These are phyloP conservation scores for Pythium dissimile DNA, from an alignment of 352 stramenopile species.

Conservation along the genomic window DNA sequence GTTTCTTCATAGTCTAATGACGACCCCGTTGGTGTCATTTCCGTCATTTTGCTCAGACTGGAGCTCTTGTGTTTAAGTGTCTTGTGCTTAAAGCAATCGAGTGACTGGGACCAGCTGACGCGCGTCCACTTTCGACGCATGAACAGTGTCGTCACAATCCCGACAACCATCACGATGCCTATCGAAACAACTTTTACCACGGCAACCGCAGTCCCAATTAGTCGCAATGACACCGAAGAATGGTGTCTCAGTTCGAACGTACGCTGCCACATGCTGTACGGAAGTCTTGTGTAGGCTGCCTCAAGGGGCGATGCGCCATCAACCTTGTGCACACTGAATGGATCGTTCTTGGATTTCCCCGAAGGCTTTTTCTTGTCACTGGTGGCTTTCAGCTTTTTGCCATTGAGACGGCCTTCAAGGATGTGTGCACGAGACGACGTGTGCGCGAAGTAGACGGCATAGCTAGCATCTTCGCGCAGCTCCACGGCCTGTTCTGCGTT, in stretches of 20 bases:
- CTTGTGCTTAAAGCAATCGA: constrained; percentile 11
- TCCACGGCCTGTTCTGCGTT: constrained; percentile 10
- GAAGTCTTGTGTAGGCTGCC: constrained; percentile 35
- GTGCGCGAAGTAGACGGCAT: constrained; percentile 60
- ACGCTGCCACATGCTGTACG: constrained; percentile 58
- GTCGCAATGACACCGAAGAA: no score
- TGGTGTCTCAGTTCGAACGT: not conserved
- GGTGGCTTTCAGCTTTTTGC: constrained; percentile 28
- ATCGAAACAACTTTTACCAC: constrained; percentile 41
- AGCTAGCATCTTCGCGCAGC: constrained; percentile 23
- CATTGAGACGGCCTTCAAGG: constrained; percentile 41
- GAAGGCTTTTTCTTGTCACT: constrained; percentile 21
- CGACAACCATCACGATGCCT: constrained; percentile 43
- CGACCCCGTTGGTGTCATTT: not conserved
- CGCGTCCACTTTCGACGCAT: constrained; percentile 42
- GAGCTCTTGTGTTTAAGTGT: constrained; percentile 12
- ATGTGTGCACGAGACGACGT: constrained; percentile 50
- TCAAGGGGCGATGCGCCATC: constrained; percentile 20
- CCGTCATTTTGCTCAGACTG: constrained; percentile 1
- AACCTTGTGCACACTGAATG: constrained; percentile 22
- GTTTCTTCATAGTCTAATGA: not conserved
- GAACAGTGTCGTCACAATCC: constrained; percentile 44
- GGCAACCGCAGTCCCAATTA: no score
- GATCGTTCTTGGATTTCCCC: constrained; percentile 25
- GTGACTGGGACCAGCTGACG: constrained; percentile 13